These are phyloP conservation scores for Pachysolen tannophilus DNA, from an alignment of 805 yeast genomes.

Conservation along the genomic window DNA sequence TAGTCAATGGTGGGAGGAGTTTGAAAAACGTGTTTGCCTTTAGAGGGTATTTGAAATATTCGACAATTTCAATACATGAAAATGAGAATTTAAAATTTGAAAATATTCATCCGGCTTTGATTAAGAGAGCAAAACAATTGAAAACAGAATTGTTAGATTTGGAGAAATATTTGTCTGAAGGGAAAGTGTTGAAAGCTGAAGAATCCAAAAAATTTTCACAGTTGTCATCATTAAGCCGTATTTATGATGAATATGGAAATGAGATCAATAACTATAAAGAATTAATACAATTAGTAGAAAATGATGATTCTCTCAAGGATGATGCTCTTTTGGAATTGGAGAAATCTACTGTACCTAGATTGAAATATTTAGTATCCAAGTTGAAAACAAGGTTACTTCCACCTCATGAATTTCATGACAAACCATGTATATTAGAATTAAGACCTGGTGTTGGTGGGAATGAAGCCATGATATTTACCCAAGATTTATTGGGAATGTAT, in stretches of 20 bases:
- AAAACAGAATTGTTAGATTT: conserved; percentile 31
- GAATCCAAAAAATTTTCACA: conserved; percentile 42
- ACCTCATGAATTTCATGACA: conserved; percentile 65
- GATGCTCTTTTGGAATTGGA: conserved; percentile 62
- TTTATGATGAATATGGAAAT: conserved; percentile 28
- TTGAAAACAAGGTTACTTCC: conserved; percentile 64
- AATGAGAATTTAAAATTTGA: conserved; percentile 9
- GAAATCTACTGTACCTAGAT: conserved; percentile 31
- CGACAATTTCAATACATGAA: no score
- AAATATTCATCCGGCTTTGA: conserved; percentile 40
- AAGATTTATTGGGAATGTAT: conserved; percentile 78
- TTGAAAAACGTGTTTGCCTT: no score
- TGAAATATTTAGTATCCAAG: conserved; percentile 32
- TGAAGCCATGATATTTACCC: conserved; percentile 84
- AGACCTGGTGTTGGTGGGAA: conserved; percentile 96
- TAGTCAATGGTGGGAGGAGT: no score
- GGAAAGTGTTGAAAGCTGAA: conserved; percentile 33
- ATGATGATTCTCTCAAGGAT: conserved; percentile 38
- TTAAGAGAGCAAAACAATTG: conserved; percentile 37
- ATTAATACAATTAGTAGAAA: conserved; percentile 29
- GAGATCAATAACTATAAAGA: conserved; percentile 25
- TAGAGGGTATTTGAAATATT: no score
- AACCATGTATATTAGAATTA: conserved; percentile 72
- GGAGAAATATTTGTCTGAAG: conserved; percentile 33
- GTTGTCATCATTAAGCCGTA: conserved; percentile 34